Base-by-base conservation (phyloP, 2,329 filamentous ascomycete genomes). In the Metarhizium anisopliae region DNA sequence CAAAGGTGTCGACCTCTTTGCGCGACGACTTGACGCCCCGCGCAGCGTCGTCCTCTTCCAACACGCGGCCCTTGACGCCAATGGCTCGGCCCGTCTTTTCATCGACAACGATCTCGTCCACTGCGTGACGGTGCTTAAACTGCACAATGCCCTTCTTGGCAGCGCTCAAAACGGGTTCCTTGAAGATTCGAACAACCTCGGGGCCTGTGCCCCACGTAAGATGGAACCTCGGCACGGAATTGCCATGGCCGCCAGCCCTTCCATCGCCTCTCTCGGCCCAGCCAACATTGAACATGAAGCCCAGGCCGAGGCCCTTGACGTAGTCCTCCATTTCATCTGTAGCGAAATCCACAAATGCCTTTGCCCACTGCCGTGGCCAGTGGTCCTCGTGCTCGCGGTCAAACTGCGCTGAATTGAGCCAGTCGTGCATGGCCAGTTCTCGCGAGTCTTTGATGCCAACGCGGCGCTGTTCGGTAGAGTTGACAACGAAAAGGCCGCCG, bases 171-270 rank as follows among this genome's bases (percentile, higher is more conserved):
- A 84, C 79, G 2, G 82, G 82, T 53, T 83, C 79, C 2, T 67
- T 71, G 61, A 85, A 85, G 3, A 81, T 71, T 16, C 79, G 70
- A 52, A 85, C 81, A 1, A 84, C 73, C 64, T 83, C 81, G 4
- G 82, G 82, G 0, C 82, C 82, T 0, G 80, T 78, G 2, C 82
- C 82, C 82, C 82, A 85, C 0, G 79, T 78, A 35, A 84, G 56
- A 63, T 85, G 82, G 63, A 85, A 85, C n/a, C 82, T 67, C 2
- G 82, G 82, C 1, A 85, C 81, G 13, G 79, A 80, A 64, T 85
- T 85, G 5, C 82, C 82, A 62, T 84, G 82, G 2, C 81, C 81
- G 4, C 78, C 75, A 0, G 81, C 77, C 0, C 67, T 63, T 0
- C 82, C 82, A 55, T 76, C 76, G 2, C 82, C 82, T 5, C 82